A percentile compares a stretch with the other conserved stretches of the same genome.
Conservation (phyloP, 75 land plant genomes). For the Cupressus sempervirens region DNA sequence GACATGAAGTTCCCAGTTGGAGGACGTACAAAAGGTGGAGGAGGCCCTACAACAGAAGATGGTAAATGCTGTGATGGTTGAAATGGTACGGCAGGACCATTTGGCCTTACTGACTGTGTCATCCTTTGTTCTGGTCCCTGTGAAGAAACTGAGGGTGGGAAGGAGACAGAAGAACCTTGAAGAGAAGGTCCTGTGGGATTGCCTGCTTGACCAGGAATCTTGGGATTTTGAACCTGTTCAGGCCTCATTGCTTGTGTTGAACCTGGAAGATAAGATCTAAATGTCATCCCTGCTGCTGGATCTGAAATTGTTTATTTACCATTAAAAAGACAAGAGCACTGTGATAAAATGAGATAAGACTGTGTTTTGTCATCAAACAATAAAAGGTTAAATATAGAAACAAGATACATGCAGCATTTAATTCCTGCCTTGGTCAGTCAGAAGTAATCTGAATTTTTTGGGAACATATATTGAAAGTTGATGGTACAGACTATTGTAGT, state of each 20-base stretch:
- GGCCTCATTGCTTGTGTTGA: background rate
- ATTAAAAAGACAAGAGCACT: no score
- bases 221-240: slow-evolving; percentile 1
- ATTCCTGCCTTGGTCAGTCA: no score
- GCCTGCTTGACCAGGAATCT: background rate
- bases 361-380: background rate
- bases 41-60: background rate
- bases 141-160: background rate
- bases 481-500: no score
- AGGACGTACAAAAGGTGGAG: slow-evolving; percentile 5
- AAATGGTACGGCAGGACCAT: slow-evolving; percentile 5
- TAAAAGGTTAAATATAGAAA: background rate
- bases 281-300: background rate
- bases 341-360: background rate
- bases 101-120: background rate
- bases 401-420: background rate
- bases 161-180: background rate
- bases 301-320: background rate
- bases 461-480: background rate
- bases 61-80: background rate
- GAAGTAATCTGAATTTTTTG: no score
- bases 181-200: background rate
- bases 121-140: background rate
- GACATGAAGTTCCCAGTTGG: background rate
- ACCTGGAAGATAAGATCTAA: background rate